Percentiles rank a stretch among this genome's conserved stretches.
These are phyloP conservation scores for Colletotrichum lupini DNA, from an alignment of 2,329 filamentous ascomycete species.

Conservation along the genomic window DNA sequence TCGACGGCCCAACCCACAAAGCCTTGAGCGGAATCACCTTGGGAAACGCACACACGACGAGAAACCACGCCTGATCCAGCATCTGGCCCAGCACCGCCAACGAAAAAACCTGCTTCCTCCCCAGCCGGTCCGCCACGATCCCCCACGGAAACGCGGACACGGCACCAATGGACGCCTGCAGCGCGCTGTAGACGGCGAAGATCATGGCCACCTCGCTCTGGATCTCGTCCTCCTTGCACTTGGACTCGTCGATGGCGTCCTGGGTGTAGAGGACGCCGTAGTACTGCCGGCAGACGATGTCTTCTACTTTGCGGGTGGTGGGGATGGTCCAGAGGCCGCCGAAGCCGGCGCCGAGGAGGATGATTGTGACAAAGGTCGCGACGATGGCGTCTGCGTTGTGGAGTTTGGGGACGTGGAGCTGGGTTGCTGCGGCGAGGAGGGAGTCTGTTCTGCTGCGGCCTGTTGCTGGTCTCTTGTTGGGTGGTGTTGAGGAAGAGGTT, in stretches of 20 bases:
- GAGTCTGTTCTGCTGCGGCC: constrained; percentile 18
- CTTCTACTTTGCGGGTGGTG: constrained; percentile 48
- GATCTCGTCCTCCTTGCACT: constrained; percentile 50
- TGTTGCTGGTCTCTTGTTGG: constrained; percentile 1
- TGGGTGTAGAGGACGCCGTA: constrained; percentile 43
- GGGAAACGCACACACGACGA: constrained; percentile 48
- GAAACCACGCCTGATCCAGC: constrained; percentile 41
- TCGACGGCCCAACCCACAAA: constrained; percentile 47
- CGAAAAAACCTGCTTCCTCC: constrained; percentile 48
- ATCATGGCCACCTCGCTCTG: constrained; percentile 49
- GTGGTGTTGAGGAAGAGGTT: neutral
- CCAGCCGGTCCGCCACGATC: constrained; percentile 50
- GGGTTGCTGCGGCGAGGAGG: constrained; percentile 16
- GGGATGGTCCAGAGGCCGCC: constrained; percentile 47
- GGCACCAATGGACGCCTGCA: constrained; percentile 44
- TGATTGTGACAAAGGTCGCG: constrained; percentile 43
- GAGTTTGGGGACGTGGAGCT: constrained; percentile 38
- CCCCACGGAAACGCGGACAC: constrained; percentile 51
- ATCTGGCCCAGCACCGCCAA: constrained; percentile 45
- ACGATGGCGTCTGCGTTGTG: constrained; percentile 42
- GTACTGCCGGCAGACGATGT: constrained; percentile 51
- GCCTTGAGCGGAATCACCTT: constrained; percentile 44
- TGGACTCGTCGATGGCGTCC: constrained; percentile 47
- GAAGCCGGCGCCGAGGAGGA: constrained; percentile 44
- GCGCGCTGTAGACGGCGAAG: constrained; percentile 43